Base-by-base conservation (phyloP, 2,329 filamentous ascomycete genomes). In the Botryotinia globosa region DNA sequence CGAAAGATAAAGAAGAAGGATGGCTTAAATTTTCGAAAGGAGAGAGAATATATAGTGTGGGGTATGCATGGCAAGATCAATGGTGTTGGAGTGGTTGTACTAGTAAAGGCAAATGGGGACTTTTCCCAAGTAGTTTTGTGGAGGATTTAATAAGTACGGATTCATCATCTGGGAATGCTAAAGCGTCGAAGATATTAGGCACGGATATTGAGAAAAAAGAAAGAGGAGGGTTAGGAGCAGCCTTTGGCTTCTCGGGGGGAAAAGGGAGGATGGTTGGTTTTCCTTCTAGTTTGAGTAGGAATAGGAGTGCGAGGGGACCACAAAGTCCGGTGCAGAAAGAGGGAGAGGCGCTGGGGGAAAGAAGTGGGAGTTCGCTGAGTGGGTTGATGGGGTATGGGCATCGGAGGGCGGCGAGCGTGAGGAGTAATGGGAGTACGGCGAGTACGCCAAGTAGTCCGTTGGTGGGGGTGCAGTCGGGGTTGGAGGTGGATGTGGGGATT, bases 61-160 rank as follows among this genome's bases (percentile, higher is more conserved):
- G 77, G 0, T 81, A 77, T 65, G 73, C 74, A 32, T 80, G 72
- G 56, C 70, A 73, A 61, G 79, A 81, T 65, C 77, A 79, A 42
- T 81, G 79, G 79, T 80, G 78, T 65, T 81, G 77, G 76, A 77
- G 76, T 7, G 79, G 79, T 16, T 75, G 78, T 56, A 78, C 73
- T 4, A 72, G 69, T 3, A 79, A 79, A 63, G 78, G 79, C 2
- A 79, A 80, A 74, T 81, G 76, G 76, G 79, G 79, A 4, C 42
- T 80, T 1, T 81, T 81, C 58, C 79, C 79, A 1, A 66, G 70
- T 3, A 44, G 74, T 12, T 81, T 80, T 66, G 77, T 80, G 2
- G 76, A 79, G 39, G 72, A 74, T 29, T 63, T 79, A 20, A 65
- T 64, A 20, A 66, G 69, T 14, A 71, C 69, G 3, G 59, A 66